Evolutionary conservation across 2,329 filamentous ascomycete species (phyloP), one percentile per base, ranked within the genome.

Genomic region (Talaromyces sp.): DNA sequence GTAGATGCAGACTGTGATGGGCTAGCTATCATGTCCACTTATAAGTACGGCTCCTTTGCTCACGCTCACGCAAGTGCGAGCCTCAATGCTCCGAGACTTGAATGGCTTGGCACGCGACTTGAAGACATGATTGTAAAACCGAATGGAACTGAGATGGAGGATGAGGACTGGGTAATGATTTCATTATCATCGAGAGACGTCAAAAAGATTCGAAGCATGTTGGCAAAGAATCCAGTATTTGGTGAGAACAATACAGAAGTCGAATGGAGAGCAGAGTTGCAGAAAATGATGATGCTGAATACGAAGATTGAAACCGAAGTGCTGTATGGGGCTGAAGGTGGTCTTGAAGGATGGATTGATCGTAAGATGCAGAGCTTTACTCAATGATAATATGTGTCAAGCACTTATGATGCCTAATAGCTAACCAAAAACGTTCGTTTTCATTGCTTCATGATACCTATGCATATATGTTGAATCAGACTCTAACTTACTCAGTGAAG

Each of bases 1-100:
- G 80, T 85, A 23, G 86, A 88, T 66, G 80, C 80, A 57, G 86
- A 88, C 68, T 86, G 86, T 0, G 84, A 88, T 67, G 86, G 86
- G 2, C 78, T 88, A 63, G 80, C 80, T 11, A 88, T 88, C 58
- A 76, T 87, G 70, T 84, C 83, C 14, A 86, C 82, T 7, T 88
- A 88, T 77, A 86, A 85, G 67, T 79, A 86, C 68, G 85, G 86
- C 25, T 88, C 86, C 1, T 75, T 77, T 60, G 79, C 80, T 8
- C 79, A 86, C 31, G 76, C 81, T 5, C 83, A 85, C 65, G 83
- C 88, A 67, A 82, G 80, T 62, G 72, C 73, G 6, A 70, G 72
- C 28, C 72, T 80, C n/a, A 77, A 73, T 37, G 72, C 84, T 6
- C 79, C 82, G 1, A 70, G 73, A 18, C 72, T 87, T 8, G 73